A percentile compares a stretch with the other conserved stretches of the same genome.
These are phyloP conservation scores for Sphaceloma murrayae DNA, from an alignment of 2,329 filamentous ascomycete species.

Conservation along the genomic window DNA sequence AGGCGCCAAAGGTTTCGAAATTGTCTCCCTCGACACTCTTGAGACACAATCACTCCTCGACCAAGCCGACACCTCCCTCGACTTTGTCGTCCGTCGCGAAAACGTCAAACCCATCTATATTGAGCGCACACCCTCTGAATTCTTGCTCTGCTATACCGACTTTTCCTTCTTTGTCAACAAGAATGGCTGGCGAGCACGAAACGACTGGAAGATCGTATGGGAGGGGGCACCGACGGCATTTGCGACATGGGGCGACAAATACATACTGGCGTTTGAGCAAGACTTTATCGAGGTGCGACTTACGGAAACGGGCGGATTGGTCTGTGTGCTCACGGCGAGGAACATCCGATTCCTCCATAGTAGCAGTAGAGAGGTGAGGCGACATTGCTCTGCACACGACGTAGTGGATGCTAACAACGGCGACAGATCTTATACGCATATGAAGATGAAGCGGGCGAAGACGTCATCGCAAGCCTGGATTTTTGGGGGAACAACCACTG, in stretches of 20 bases:
- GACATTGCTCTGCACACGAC: slow-evolving; percentile 17
- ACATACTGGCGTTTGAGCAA: slow-evolving; percentile 92
- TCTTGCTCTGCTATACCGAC: slow-evolving; percentile 94
- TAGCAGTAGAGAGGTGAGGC: slow-evolving; percentile 89
- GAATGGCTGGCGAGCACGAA: slow-evolving; percentile 91
- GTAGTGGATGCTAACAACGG: slow-evolving; percentile 23
- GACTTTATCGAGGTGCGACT: slow-evolving; percentile 96
- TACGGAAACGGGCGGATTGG: slow-evolving; percentile 80
- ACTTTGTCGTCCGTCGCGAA: slow-evolving; percentile 91
- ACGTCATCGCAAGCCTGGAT: slow-evolving; percentile 88
- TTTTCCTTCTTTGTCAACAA: slow-evolving; percentile 99
- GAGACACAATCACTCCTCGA: slow-evolving; percentile 95
- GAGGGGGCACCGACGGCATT: slow-evolving; percentile 88
- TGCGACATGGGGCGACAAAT: slow-evolving; percentile 80
- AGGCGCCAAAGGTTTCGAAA: slow-evolving; percentile 90
- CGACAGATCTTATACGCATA: slow-evolving; percentile 89
- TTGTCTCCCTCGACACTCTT: slow-evolving; percentile 92
- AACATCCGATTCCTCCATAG: slow-evolving; percentile 97
- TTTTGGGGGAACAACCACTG: slow-evolving; percentile 59
- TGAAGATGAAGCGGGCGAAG: slow-evolving; percentile 88
- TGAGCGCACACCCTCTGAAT: slow-evolving; percentile 92
- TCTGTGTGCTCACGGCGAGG: slow-evolving; percentile 92
- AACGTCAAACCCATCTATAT: slow-evolving; percentile 94
- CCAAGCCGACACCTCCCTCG: slow-evolving; percentile 92
- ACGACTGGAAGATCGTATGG: slow-evolving; percentile 97